A percentile compares a stretch with the other conserved stretches of the same genome.
These are phyloP conservation scores for Citrus trifoliata DNA, from an alignment of 345 rosid genomes.

Conservation along the genomic window DNA sequence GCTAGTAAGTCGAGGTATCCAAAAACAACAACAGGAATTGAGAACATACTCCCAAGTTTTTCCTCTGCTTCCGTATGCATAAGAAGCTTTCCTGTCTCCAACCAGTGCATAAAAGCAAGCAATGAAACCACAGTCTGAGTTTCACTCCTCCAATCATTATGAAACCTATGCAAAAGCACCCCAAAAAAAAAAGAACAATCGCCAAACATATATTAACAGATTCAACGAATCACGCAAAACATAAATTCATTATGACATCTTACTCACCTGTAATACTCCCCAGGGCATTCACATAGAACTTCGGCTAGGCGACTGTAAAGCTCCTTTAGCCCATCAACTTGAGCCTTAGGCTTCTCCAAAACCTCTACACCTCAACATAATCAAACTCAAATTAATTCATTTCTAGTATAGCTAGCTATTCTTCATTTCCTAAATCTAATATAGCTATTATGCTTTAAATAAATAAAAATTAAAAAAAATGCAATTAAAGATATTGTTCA, in stretches of 20 bases:
- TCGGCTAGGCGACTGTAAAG: conserved; percentile 57
- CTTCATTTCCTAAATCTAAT: neutral
- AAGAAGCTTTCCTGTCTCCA: conserved; percentile 79
- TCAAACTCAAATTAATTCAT: neutral
- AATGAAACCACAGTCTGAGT: conserved; percentile 81
- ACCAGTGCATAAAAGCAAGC: conserved; percentile 91
- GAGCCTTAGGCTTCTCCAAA: conserved; percentile 60
- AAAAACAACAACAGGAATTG: neutral
- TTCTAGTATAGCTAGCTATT: neutral
- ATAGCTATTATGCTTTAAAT: neutral
- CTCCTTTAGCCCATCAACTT: conserved; percentile 52
- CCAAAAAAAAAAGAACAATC: neutral
- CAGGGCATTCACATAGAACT: conserved; percentile 55
- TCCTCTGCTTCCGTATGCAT: conserved; percentile 68
- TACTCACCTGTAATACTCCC: conserved; percentile 72
- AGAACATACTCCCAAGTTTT: conserved; percentile 76
- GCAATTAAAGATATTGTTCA: neutral
- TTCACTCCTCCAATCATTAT: conserved; percentile 95
- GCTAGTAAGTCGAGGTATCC: neutral
- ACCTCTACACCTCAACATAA: conserved; percentile 45
- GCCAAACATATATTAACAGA: conserved; percentile 1
- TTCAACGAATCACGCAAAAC: neutral
- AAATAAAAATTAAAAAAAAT: too few species aligned
- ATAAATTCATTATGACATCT: neutral
- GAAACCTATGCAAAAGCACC: conserved; percentile 54